Percentiles rank a stretch among this genome's conserved stretches.
phyloP scores from a whole-genome alignment of 352 stramenopile species.

The Phytopythium oedochilum region DNA sequence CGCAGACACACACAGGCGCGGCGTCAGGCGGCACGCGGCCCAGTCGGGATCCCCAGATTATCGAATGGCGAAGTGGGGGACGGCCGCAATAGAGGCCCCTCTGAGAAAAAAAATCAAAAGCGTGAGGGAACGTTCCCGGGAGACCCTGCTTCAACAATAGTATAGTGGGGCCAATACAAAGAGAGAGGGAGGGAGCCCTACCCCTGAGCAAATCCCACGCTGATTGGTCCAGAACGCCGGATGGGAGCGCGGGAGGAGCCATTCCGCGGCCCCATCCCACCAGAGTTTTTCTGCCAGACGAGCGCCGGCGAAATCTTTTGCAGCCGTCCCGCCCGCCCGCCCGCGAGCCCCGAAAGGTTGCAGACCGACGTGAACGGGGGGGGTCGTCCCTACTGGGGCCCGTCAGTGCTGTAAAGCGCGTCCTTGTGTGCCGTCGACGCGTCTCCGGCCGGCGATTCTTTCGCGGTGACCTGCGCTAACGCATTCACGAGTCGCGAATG shows the following conservation, averaged over 20 bases:
- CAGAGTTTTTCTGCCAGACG: background rate
- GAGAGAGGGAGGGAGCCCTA: background rate
- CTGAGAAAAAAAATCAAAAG: slow-evolving; percentile 1
- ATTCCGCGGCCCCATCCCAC: background rate
- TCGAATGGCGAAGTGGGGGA: background rate
- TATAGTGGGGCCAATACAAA: background rate
- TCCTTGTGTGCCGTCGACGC: no score
- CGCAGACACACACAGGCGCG: background rate
- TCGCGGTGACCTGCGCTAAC: background rate
- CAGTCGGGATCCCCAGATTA: slow-evolving; percentile 7
- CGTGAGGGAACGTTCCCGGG: no score
- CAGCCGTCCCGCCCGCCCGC: background rate
- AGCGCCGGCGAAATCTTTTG: slow-evolving; percentile 1
- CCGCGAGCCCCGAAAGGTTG: background rate
- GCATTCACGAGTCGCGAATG: no score
- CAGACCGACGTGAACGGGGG: background rate
- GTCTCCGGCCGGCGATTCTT: background rate
- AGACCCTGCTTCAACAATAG: background rate
- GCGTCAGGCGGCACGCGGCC: background rate
- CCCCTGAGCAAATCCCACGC: background rate
- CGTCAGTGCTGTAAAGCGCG: no score
- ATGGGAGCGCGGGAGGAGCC: background rate
- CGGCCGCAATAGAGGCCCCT: no score
- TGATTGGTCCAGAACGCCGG: background rate
- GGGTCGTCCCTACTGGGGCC: no score